A percentile compares a stretch with the other conserved stretches of the same genome.
These are phyloP conservation scores for Exophiala aquamarina DNA, from an alignment of 2,329 filamentous ascomycete species.

Conservation along the genomic window DNA sequence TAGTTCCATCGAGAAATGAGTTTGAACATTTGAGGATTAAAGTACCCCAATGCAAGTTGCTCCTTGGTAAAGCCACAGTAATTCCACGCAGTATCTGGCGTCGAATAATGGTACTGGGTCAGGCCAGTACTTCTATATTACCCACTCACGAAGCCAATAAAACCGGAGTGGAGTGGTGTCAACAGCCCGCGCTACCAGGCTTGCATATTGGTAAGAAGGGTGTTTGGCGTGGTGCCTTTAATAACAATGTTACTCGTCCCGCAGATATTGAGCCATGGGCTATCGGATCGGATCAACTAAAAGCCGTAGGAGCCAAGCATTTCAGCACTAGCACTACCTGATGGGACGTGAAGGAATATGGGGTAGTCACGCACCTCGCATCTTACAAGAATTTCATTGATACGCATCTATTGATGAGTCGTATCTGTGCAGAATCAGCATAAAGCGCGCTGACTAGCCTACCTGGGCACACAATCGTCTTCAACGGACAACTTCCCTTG, in stretches of 20 bases:
- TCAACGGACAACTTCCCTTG: slow-evolving; percentile 26
- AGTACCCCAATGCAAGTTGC: slow-evolving; percentile 43
- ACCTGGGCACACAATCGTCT: slow-evolving; percentile 42
- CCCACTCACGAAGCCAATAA: slow-evolving; percentile 47
- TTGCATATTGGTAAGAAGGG: no score
- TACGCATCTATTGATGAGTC: slow-evolving; percentile 44
- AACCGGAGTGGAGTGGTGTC: no score
- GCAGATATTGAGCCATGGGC: no score
- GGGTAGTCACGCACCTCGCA: no score
- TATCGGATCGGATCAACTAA: no score
- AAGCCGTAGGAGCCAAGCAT: no score
- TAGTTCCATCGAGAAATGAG: slow-evolving; percentile 50
- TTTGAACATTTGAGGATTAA: slow-evolving; percentile 53
- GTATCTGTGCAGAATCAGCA: no score
- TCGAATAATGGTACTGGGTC: slow-evolving; percentile 47
- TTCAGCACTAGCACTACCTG: no score
- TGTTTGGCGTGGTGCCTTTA: no score
- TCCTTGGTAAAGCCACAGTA: slow-evolving; percentile 49
- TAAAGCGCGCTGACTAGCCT: slow-evolving; percentile 47
- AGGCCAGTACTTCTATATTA: slow-evolving; percentile 50
- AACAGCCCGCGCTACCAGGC: no score
- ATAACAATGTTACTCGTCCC: no score
- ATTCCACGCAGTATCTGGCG: slow-evolving; percentile 48
- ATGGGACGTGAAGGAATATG: no score
- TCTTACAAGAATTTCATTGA: slow-evolving; percentile 47